Evolutionary conservation across 1,284 basidiomycete species (phyloP).

Genomic region (Amylostereum chailletii): DNA sequence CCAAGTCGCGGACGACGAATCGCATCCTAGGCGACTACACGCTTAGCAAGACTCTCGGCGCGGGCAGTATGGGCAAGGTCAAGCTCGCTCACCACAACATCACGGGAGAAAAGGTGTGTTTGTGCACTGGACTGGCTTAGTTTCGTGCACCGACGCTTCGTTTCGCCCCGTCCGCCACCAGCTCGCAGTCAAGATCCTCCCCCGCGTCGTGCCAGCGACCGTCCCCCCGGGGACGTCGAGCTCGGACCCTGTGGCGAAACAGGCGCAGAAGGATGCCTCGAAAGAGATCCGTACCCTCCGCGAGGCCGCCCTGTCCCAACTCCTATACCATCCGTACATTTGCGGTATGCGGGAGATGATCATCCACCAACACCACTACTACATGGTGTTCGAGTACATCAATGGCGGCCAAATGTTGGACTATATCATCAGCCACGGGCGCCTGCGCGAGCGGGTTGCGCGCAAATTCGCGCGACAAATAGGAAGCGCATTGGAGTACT

Average conservation of each 20-base stretch:
- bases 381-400: constrained; percentile 99
- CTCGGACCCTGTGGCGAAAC: constrained; percentile 63
- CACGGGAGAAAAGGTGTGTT: constrained; percentile 84
- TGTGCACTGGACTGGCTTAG: background rate
- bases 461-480: constrained; percentile 97
- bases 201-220: constrained; percentile 60
- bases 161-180: constrained; percentile 21
- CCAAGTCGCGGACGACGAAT: constrained; percentile 36
- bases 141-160: constrained; percentile 3
- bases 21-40: constrained; percentile 89
- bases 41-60: constrained; percentile 93
- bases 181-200: constrained; percentile 98
- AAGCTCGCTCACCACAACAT: constrained; percentile 89
- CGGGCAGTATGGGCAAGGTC: constrained; percentile 99
- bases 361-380: constrained; percentile 92
- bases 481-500: constrained; percentile 92
- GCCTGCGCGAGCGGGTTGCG: constrained; percentile 89
- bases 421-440: constrained; percentile 98
- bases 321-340: constrained; percentile 97
- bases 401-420: constrained; percentile 99
- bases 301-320: constrained; percentile 88
- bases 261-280: constrained; percentile 84
- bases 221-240: constrained; percentile 35
- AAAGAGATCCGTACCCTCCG: constrained; percentile 96
- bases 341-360: constrained; percentile 99